Evolutionary conservation across 306 rosid genomes (phyloP), one percentile per base, ranked within the genome.

Genomic region (Dalbergia cultrata): DNA sequence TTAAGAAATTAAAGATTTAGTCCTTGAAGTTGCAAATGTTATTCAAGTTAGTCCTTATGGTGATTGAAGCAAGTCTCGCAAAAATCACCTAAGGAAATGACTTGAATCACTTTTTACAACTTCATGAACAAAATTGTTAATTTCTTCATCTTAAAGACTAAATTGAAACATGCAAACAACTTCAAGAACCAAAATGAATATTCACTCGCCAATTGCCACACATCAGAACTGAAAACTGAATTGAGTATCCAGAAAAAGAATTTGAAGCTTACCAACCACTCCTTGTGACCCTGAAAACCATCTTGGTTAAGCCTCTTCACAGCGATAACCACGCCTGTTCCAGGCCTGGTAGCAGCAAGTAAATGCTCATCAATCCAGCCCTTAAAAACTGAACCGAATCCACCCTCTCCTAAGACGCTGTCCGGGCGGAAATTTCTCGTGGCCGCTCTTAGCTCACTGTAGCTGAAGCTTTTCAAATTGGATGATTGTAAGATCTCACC

Each of bases 371-470:
- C 98, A 19, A 94, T 79, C 97, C 97, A 94, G 22, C 97, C 98
- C 75, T 94, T 94, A 61, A 86, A 94, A 77, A 94, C 98, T 9
- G 98, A 92, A 75, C 98, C 98, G 77, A 94, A 94, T 6, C 98
- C 98, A 47, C 98, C 98, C 78, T 92, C 95, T 60, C 98, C 98
- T 21, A 94, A 76, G 16, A 94, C 93, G 75, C 92, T 90, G 74
- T 90, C 94, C 0, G 97, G 95, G 26, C 94, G 89, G 76, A 92
- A 92, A 80, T 92, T 89, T 75, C 91, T 87, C 11, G 95, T 92
- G 58, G 97, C 90, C 6, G 64, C 80, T 80, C 26, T 89, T 41
- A 92, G 83, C 54, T 92, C 97, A 8, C 44, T 78, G 83, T 87
- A 92, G 88, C 78, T 81, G 84, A 89, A 88, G 67, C 84, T 80